Base-by-base conservation (phyloP, 768 basidiomycete genomes). In the Trametes cingulata region DNA sequence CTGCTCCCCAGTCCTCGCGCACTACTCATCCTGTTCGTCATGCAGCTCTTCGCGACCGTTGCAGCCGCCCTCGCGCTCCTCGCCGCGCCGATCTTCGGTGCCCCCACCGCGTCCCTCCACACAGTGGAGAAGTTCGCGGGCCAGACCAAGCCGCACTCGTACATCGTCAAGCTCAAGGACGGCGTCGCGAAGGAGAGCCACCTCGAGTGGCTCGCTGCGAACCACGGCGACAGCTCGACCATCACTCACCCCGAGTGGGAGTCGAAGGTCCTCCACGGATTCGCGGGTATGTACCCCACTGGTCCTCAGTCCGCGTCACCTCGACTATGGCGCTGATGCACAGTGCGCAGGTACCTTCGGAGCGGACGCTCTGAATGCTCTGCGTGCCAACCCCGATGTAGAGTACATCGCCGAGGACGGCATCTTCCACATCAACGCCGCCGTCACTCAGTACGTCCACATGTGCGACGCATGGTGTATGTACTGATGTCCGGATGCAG, bases 161-260 rank as follows among this genome's bases (percentile, higher is more conserved):
- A 67, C 56, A 69, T 69, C 49, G 64, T 70, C 56, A 62, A 56
- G 41, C 63, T 70, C 46, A 67, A 67, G 64, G 49, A 48, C 20
- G 62, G 52, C 39, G 63, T 61, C 45, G 52, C 37, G 37, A 68
- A 67, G 61, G 49, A 42, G 20, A 55, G 36, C 13, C 65, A 67
- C 35, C 61, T 68, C 33, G 49, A 41, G 3, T 63, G 57, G 60
- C 58, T 67, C 33, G 29, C 57, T 6, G 37, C 19, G 12, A 46
- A 49, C 29, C 59, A 58, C 51, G 56, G 52, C 15, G 27, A 49
- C 12, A 51, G 54, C 43, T 33, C 51, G 15, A 50, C 52, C 15
- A 45, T 61, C 33, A 70, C 67, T 10, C 62, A 69, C 57, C 33
- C 51, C 45, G 64, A 69, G 20, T 69, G 63, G 62, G 48, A 62